Conservation (phyloP, 331 rosid species). For the Acacia concinna region DNA sequence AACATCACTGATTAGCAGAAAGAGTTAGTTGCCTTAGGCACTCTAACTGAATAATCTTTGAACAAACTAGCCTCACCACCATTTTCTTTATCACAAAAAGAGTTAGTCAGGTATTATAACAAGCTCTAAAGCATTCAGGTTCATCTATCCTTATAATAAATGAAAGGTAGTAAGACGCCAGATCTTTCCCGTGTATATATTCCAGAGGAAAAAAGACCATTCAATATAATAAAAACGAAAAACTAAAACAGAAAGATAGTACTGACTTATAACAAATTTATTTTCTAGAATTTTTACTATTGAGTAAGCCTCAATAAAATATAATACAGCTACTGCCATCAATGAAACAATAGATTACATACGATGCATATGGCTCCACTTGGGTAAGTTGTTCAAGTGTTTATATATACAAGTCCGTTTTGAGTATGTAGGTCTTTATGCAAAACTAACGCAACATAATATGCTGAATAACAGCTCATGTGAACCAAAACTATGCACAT, state of each 20-base stretch:
- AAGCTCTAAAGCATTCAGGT: neutral
- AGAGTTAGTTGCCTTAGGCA: neutral
- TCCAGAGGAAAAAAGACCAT: neutral
- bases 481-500: neutral
- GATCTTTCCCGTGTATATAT: neutral
- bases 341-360: neutral
- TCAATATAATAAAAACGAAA: neutral
- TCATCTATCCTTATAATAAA: neutral
- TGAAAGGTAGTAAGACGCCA: neutral
- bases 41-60: neutral
- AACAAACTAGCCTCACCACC: neutral
- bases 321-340: neutral
- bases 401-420: neutral
- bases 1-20: neutral
- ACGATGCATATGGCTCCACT: neutral
- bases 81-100: neutral
- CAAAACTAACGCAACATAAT: neutral
- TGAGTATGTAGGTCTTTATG: neutral
- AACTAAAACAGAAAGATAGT: neutral
- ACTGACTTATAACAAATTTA: neutral
- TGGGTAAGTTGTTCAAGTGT: neutral
- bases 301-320: neutral
- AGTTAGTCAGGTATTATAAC: neutral
- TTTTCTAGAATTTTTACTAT: neutral
- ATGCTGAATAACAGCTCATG: neutral